Base-by-base conservation (phyloP, 495 filamentous ascomycete species). In the Penicillium flavigenum region DNA sequence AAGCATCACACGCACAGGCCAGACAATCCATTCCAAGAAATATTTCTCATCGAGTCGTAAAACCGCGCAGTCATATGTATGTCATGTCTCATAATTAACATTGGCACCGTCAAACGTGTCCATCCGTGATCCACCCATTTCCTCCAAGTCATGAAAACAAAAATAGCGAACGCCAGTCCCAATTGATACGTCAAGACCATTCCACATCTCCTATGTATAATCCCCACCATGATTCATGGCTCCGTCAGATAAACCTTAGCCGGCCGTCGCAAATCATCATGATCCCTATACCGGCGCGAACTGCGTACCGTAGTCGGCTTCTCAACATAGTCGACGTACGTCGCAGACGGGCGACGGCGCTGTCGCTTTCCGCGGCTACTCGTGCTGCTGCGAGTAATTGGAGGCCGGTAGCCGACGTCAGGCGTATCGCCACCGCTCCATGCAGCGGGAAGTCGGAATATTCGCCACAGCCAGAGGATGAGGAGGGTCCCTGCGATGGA, bases 401-500 rank as follows among this genome's bases (percentile, higher is more conserved):
- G 66, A 20, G 63, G 61, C 11, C 56, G 55, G 51, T 70, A 69
- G 24, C 65, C 63, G 51, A 63, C 61, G 26, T 76, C 71, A 0
- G 68, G 59, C 17, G 65, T 57, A 3, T 51, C 58, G 1, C 58
- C 66, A 16, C 64, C 56, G 27, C 51, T 57, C 46, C 64, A 64
- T 2, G 65, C 65, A 0, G 63, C 61, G 0, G 67, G 67, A 9
- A 70, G 54, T 19, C 54, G 34, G 51, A 67, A 74, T 0, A 71
- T 12, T 24, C 63, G 61, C 59, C 64, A 71, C n/a, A 85, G 71
- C 82, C 82, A 85, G 24, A 81, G 60, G 4, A 86, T 51, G 0
- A 85, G 63, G 0, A 86, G 68, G 1, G 83, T 71, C 7, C 82
- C 83, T 47, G 67, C 80, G 48, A 86, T 79, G 20, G 78, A 76